Percentiles rank a stretch among this genome's conserved stretches.
Conservation (phyloP, 2,329 filamentous ascomycete genomes). For the Beauveria sp. region DNA sequence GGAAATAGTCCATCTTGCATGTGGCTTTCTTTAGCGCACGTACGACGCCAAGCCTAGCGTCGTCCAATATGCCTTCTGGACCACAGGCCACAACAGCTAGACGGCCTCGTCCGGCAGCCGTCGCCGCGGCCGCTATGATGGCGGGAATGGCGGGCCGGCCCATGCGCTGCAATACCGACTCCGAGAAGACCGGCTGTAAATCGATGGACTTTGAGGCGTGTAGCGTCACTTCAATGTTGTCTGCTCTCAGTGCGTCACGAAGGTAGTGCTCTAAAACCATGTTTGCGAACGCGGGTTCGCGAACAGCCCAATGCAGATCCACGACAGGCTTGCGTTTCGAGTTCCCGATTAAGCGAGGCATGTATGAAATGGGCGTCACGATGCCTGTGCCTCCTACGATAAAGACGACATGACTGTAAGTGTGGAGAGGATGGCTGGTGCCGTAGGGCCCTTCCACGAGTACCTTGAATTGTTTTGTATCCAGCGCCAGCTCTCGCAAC, state of each 20-base stretch:
- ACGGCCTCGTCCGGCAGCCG: background rate
- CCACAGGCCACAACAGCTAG: slow-evolving; percentile 38
- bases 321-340: background rate
- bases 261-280: slow-evolving; percentile 29
- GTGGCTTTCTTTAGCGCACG: slow-evolving; percentile 20
- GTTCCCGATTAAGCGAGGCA: slow-evolving; percentile 19
- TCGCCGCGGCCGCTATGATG: slow-evolving; percentile 23
- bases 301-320: slow-evolving; percentile 35
- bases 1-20: slow-evolving; percentile 31
- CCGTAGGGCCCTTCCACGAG: slow-evolving; percentile 40
- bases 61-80: slow-evolving; percentile 36
- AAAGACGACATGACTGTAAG: slow-evolving; percentile 33
- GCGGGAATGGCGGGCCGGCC: slow-evolving; percentile 26
- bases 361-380: slow-evolving; percentile 34
- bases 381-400: slow-evolving; percentile 39
- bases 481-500: slow-evolving; percentile 25
- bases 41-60: slow-evolving; percentile 29
- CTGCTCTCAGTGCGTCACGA: slow-evolving; percentile 18
- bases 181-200: slow-evolving; percentile 12
- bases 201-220: slow-evolving; percentile 24
- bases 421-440: slow-evolving; percentile 28
- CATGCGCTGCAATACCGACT: slow-evolving; percentile 13
- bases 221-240: slow-evolving; percentile 27
- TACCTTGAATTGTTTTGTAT: slow-evolving; percentile 23
- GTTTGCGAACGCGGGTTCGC: slow-evolving; percentile 25